Percentiles rank a stretch among this genome's conserved stretches.
Conservation (phyloP, 495 filamentous ascomycete genomes). For the Staphylotrichum longicolle region DNA sequence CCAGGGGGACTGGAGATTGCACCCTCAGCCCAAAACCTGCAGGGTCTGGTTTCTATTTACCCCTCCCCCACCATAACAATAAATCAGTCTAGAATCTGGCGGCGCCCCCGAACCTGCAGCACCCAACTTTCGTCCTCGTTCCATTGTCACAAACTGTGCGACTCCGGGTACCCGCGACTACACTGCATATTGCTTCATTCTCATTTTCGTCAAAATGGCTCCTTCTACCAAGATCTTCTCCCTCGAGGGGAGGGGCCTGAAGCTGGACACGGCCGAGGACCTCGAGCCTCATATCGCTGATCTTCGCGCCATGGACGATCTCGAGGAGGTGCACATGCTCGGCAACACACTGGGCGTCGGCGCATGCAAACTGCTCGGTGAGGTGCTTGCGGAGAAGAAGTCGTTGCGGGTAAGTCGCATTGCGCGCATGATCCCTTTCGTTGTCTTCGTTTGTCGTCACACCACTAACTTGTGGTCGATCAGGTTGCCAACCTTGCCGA, state of each 20-base stretch:
- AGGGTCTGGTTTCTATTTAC: conserved; percentile 24
- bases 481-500: conserved; percentile 88
- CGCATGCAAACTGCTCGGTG: conserved; percentile 77
- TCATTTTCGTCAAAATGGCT: conserved; percentile 40
- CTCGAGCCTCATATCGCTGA: conserved; percentile 79
- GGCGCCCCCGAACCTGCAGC: conserved; percentile 16
- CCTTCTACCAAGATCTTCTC: conserved; percentile 69
- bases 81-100: conserved; percentile 5
- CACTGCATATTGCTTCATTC: conserved; percentile 9
- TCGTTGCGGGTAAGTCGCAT: conserved; percentile 58
- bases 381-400: conserved; percentile 75
- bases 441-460: neutral
- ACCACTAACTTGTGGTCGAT: neutral
- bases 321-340: conserved; percentile 77
- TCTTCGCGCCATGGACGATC: conserved; percentile 65
- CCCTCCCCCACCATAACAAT: conserved; percentile 35
- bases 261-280: conserved; percentile 82
- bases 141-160: neutral
- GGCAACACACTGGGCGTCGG: conserved; percentile 91
- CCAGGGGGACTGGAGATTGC: conserved; percentile 8
- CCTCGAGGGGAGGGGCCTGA: conserved; percentile 84
- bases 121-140: neutral
- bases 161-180: neutral
- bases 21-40: conserved; percentile 9
- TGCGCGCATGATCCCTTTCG: neutral